Evolutionary conservation across 306 rosid species (phyloP).

Genomic region (Trichosanthes cucumerina): DNA sequence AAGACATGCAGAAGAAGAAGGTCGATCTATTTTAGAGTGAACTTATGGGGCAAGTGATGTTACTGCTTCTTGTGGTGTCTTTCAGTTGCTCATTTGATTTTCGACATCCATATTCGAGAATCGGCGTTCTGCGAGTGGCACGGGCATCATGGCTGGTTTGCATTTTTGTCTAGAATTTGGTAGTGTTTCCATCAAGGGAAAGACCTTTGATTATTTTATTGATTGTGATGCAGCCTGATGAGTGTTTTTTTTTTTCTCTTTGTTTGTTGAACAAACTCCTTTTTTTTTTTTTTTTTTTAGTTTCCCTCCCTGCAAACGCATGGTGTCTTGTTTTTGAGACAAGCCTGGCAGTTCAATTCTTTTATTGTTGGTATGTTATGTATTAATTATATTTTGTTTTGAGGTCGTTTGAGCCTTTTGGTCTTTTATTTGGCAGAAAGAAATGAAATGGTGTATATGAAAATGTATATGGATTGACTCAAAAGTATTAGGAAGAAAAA

Average conservation of each 20-base stretch:
- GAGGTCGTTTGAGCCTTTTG: neutral
- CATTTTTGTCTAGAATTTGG: slow-evolving; percentile 1
- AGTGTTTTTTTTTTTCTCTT: neutral
- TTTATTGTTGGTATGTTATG: slow-evolving; percentile 11
- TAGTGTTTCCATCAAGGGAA: neutral
- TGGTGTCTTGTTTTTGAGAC: neutral
- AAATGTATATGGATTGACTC: neutral
- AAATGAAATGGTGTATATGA: neutral
- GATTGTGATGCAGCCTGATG: slow-evolving; percentile 3
- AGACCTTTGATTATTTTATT: slow-evolving; percentile 2
- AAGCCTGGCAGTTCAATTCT: slow-evolving; percentile 6
- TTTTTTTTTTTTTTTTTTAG: neutral
- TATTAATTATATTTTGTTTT: neutral
- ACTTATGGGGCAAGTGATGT: neutral
- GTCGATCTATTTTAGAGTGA: slow-evolving; percentile 56
- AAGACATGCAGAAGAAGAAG: slow-evolving; percentile 91
- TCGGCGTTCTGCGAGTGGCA: neutral
- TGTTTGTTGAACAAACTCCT: neutral
- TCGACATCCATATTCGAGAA: neutral
- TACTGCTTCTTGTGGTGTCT: neutral
- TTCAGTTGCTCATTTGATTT: neutral
- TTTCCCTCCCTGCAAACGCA: neutral
- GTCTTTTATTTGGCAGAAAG: neutral
- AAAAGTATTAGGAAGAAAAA: neutral
- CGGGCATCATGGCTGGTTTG: neutral